A percentile compares a stretch with the other conserved stretches of the same genome.
Evolutionary conservation across 129 eudicot species (phyloP).

Genomic region (Ambrosia artemisiifolia): DNA sequence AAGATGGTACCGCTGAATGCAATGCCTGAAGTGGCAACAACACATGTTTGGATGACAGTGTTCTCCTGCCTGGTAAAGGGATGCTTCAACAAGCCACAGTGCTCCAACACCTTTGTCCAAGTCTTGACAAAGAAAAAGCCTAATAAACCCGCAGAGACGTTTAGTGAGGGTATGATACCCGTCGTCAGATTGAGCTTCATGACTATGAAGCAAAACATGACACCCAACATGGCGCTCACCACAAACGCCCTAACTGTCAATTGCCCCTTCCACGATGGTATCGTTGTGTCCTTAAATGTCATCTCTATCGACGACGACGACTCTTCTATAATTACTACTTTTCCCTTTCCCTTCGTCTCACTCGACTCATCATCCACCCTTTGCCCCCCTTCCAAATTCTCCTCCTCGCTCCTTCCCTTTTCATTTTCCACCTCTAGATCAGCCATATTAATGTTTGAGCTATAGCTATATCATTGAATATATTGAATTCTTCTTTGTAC

Average conservation of each 20-base stretch:
- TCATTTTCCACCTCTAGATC: slow-evolving; percentile 31
- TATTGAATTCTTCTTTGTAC: neutral
- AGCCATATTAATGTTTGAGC: too few relatives aligned
- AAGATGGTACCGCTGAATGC: slow-evolving; percentile 49
- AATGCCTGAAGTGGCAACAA: slow-evolving; percentile 45
- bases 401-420: neutral
- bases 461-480: too few relatives aligned
- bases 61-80: slow-evolving; percentile 51
- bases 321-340: slow-evolving; percentile 16
- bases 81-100: slow-evolving; percentile 39
- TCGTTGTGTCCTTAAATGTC: slow-evolving; percentile 35
- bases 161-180: slow-evolving; percentile 64
- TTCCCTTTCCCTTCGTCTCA: slow-evolving; percentile 28
- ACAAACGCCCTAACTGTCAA: slow-evolving; percentile 57
- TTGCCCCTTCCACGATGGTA: slow-evolving; percentile 62
- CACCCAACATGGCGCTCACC: slow-evolving; percentile 47
- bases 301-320: slow-evolving; percentile 47
- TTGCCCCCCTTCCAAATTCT: neutral
- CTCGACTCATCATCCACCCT: neutral
- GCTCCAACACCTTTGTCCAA: slow-evolving; percentile 35
- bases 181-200: slow-evolving; percentile 62
- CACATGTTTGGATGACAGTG: slow-evolving; percentile 50
- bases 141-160: slow-evolving; percentile 61
- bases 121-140: slow-evolving; percentile 60
- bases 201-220: slow-evolving; percentile 56